phyloP scores from a whole-genome alignment of 1,139 yeast genomes.

The Taphrina wiesneri region DNA sequence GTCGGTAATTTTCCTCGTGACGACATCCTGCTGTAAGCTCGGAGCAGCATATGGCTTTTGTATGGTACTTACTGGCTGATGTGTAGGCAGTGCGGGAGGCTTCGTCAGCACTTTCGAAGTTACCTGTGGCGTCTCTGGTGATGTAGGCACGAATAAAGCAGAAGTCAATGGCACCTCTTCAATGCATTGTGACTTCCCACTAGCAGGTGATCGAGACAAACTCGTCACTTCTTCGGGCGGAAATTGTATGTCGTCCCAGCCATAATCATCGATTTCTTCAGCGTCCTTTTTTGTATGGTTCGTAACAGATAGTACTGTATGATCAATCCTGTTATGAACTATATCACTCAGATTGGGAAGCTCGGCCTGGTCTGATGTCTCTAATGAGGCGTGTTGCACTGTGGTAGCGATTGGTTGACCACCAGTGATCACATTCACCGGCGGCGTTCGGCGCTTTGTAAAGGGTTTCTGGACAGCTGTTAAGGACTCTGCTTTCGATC shows the following conservation, averaged over 20 bases:
- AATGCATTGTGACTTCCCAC: background rate
- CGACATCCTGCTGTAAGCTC: background rate
- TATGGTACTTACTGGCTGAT: too few species aligned
- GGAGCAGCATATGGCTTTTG: background rate
- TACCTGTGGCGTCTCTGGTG: background rate
- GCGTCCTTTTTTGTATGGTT: background rate
- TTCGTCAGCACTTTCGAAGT: too few species aligned
- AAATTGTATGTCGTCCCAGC: background rate
- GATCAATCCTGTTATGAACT: background rate
- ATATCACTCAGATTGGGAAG: background rate
- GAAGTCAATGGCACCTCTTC: background rate
- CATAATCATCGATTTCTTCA: background rate
- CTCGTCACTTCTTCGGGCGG: background rate
- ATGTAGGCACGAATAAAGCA: conserved; percentile 1
- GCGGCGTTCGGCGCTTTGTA: too few species aligned
- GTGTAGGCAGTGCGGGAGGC: too few species aligned
- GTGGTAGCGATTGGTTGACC: too few species aligned
- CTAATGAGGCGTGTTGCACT: background rate
- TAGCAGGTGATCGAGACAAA: background rate
- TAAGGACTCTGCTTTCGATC: too few species aligned
- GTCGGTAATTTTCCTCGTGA: background rate
- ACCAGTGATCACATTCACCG: too few species aligned
- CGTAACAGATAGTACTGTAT: background rate
- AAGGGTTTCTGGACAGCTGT: too few species aligned
- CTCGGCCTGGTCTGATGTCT: background rate